These are phyloP conservation scores for Amanita pallidorosea DNA, from an alignment of 768 basidiomycete genomes.

Conservation along the genomic window DNA sequence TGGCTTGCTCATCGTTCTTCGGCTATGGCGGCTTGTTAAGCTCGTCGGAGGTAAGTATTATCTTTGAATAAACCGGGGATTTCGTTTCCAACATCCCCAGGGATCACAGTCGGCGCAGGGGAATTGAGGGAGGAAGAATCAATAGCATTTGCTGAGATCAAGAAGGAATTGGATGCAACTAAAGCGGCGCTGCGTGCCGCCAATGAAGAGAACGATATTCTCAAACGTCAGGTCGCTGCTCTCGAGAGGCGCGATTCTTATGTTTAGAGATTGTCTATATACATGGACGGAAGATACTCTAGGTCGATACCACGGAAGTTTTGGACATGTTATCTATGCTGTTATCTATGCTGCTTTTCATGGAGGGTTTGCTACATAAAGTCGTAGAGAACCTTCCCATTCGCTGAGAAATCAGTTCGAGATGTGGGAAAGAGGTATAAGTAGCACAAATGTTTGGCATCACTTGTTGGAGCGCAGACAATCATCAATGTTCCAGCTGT, in stretches of 20 bases:
- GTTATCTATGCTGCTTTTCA: too few species aligned
- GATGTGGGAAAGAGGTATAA: too few species aligned
- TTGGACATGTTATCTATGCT: too few species aligned
- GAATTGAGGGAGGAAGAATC: slow-evolving; percentile 51
- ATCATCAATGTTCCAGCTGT: too few species aligned
- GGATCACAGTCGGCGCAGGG: slow-evolving; percentile 66
- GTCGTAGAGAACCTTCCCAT: too few species aligned
- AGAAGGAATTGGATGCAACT: slow-evolving; percentile 34
- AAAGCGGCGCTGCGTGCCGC: slow-evolving; percentile 31
- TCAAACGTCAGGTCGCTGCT: slow-evolving; percentile 27
- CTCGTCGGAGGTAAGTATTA: slow-evolving; percentile 39
- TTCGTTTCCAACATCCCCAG: slow-evolving; percentile 20
- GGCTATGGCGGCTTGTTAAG: slow-evolving; percentile 75
- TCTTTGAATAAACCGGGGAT: neutral
- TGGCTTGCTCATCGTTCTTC: slow-evolving; percentile 58
- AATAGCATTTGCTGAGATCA: slow-evolving; percentile 38
- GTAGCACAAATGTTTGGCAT: too few species aligned
- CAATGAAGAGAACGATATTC: slow-evolving; percentile 43
- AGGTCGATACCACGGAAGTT: too few species aligned
- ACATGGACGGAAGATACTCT: too few species aligned
- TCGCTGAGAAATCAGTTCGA: too few species aligned
- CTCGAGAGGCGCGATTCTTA: neutral
- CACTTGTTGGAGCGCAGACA: too few species aligned
- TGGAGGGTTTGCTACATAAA: too few species aligned
- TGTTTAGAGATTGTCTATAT: neutral